These are phyloP conservation scores for Cordyceps javanica DNA, from an alignment of 2,329 filamentous ascomycete genomes.

Conservation along the genomic window DNA sequence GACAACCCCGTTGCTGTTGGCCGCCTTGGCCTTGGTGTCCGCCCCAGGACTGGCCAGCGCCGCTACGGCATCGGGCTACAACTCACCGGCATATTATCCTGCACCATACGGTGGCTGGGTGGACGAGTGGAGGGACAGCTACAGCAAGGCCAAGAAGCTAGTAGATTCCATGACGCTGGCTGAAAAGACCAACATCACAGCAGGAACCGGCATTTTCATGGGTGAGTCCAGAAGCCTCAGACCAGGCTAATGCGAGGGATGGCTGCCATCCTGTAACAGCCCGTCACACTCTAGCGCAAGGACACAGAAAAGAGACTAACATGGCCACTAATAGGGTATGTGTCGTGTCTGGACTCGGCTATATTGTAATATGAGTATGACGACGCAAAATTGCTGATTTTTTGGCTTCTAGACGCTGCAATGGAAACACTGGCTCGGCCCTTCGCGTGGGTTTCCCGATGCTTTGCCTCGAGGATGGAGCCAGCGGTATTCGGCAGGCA, in stretches of 20 bases:
- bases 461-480: constrained; percentile 66
- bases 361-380: background rate
- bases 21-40: background rate
- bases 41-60: background rate
- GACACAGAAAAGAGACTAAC: background rate
- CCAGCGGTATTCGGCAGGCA: constrained; percentile 64
- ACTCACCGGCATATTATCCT: constrained; percentile 59
- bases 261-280: background rate
- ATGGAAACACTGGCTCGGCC: constrained; percentile 70
- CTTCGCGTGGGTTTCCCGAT: constrained; percentile 64
- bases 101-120: constrained; percentile 67
- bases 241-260: background rate
- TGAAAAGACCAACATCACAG: constrained; percentile 74
- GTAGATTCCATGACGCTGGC: constrained; percentile 73
- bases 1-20: background rate
- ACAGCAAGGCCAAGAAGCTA: constrained; percentile 59
- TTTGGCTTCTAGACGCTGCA: constrained; percentile 48
- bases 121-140: constrained; percentile 61
- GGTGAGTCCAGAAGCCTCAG: constrained; percentile 30
- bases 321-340: constrained; percentile 1
- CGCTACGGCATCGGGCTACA: constrained; percentile 22
- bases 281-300: background rate
- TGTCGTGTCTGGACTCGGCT: background rate
- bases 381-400: background rate
- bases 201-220: constrained; percentile 67